phyloP scores from a whole-genome alignment of 1,139 yeast genomes.

The Casaregolazyma suthepensis region DNA sequence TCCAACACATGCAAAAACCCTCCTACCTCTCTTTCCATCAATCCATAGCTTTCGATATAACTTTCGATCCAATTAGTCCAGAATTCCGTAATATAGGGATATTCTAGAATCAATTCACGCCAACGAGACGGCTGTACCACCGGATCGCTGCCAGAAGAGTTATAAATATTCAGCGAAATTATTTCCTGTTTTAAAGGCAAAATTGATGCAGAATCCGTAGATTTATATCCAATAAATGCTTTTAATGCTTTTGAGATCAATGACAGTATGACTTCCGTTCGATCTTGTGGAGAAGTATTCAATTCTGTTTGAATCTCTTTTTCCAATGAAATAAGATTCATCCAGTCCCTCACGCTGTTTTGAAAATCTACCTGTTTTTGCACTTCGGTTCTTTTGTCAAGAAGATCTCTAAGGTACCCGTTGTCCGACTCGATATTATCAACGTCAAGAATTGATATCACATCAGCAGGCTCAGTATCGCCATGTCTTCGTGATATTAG shows the following conservation, averaged over 20 bases:
- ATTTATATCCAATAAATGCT: constrained; percentile 3
- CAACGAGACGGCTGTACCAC: not conserved
- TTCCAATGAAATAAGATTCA: constrained; percentile 4
- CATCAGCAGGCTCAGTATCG: not conserved
- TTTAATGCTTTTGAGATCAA: constrained; percentile 4
- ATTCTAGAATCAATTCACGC: not conserved
- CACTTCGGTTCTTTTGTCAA: not conserved
- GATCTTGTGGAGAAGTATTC: constrained; percentile 1
- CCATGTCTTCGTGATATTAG: not conserved
- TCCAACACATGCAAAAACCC: constrained; percentile 10
- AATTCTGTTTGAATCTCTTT: constrained; percentile 8
- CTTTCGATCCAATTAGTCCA: constrained; percentile 7
- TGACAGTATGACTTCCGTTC: not conserved
- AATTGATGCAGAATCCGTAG: not conserved
- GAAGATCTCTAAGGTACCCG: not conserved
- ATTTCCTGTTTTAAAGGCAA: constrained; percentile 1
- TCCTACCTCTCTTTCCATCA: constrained; percentile 1
- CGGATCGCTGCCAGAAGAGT: not conserved
- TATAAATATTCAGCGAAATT: not conserved
- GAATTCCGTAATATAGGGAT: constrained; percentile 3
- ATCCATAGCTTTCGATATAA: constrained; percentile 2
- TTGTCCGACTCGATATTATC: constrained; percentile 1
- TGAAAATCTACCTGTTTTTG: constrained; percentile 4
- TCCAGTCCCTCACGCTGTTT: constrained; percentile 1
- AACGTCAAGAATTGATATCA: not conserved